Percentiles rank a stretch among this genome's conserved stretches.
Evolutionary conservation across 169 alveolate species (phyloP).

Genomic region (Perkinsus olseni): DNA sequence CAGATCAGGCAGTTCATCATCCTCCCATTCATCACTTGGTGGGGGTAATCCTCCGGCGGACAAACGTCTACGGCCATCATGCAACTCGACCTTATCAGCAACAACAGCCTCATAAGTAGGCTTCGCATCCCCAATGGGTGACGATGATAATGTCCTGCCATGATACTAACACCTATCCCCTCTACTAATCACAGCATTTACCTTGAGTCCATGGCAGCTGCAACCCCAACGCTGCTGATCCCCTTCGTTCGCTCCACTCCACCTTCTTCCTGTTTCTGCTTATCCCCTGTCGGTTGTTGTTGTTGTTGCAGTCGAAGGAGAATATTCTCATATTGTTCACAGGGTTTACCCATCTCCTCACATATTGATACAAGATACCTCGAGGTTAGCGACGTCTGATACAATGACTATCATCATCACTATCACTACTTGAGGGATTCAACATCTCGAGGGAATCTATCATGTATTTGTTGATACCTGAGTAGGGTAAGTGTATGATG

Average conservation of each 20-base stretch:
- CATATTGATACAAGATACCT: slow-evolving; percentile 38
- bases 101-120: too few species aligned
- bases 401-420: background rate
- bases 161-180: too few species aligned
- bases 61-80: too few species aligned
- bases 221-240: too few species aligned
- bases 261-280: background rate
- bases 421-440: slow-evolving; percentile 9
- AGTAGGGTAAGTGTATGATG: slow-evolving; percentile 64
- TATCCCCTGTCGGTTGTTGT: background rate
- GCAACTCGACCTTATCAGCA: too few species aligned
- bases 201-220: too few species aligned
- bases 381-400: background rate
- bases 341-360: slow-evolving; percentile 44
- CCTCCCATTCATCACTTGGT: background rate
- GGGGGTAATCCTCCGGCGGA: too few species aligned
- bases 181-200: too few species aligned
- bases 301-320: background rate
- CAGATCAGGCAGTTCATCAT: background rate
- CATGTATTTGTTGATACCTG: slow-evolving; percentile 70
- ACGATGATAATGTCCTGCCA: too few species aligned
- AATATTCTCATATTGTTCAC: slow-evolving; percentile 28
- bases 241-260: too few species aligned
- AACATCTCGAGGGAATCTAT: slow-evolving; percentile 22
- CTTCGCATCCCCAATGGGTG: too few species aligned